These are phyloP conservation scores for Perilla frutescens DNA, from an alignment of 257 asterid genomes.

Conservation along the genomic window DNA sequence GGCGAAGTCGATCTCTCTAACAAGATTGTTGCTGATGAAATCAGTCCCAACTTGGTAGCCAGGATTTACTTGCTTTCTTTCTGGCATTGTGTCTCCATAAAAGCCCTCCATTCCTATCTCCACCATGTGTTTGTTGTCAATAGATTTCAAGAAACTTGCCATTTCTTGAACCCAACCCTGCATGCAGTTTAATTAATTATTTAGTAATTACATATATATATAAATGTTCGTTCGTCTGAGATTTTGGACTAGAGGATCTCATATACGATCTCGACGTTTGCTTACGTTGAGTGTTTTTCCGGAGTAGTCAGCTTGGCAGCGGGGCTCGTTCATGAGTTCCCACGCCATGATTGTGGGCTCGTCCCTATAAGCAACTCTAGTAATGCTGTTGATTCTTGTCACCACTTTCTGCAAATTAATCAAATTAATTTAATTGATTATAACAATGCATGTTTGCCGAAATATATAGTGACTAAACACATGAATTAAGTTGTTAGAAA, in stretches of 20 bases:
- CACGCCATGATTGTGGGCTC: slow-evolving; percentile 89
- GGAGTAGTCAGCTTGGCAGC: slow-evolving; percentile 70
- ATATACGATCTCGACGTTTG: too few relatives aligned
- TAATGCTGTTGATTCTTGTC: slow-evolving; percentile 66
- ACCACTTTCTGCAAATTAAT: slow-evolving; percentile 57
- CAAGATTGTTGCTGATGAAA: slow-evolving; percentile 58
- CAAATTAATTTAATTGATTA: neutral
- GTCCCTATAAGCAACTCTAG: slow-evolving; percentile 53
- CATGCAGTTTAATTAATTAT: neutral
- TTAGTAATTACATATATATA: too few relatives aligned
- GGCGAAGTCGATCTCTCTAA: slow-evolving; percentile 63
- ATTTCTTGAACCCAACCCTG: slow-evolving; percentile 69
- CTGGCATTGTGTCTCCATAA: slow-evolving; percentile 71
- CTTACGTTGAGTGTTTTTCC: slow-evolving; percentile 68
- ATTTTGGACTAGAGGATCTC: too few relatives aligned
- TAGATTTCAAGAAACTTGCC: slow-evolving; percentile 64
- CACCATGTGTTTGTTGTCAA: slow-evolving; percentile 62
- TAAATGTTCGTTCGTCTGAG: too few relatives aligned
- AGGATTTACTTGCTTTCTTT: slow-evolving; percentile 61
- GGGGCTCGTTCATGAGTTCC: slow-evolving; percentile 95
- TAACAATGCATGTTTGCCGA: neutral
- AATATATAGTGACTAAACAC: neutral
- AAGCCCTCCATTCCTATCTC: slow-evolving; percentile 88
- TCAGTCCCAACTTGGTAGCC: slow-evolving; percentile 83
- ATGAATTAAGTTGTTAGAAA: too few relatives aligned